Evolutionary conservation across 805 yeast genomes (phyloP).

Genomic region (Candida nitratophila): DNA sequence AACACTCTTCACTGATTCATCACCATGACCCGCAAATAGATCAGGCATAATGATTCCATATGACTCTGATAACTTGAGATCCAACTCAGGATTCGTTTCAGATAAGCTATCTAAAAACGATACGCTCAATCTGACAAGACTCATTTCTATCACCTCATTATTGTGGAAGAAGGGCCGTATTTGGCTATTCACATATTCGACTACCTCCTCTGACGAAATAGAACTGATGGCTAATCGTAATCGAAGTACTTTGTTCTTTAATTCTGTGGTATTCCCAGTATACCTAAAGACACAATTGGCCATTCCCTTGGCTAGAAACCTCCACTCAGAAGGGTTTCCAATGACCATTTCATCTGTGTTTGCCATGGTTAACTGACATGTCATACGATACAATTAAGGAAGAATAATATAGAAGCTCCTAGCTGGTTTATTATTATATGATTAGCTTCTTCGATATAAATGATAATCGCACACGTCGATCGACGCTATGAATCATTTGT

Average conservation of each 20-base stretch:
- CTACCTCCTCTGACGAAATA: slow-evolving; percentile 33
- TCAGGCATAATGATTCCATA: slow-evolving; percentile 23
- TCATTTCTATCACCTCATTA: slow-evolving; percentile 11
- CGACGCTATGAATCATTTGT: too few species aligned
- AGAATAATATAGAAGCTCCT: too few species aligned
- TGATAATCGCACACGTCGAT: too few species aligned
- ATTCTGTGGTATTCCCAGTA: slow-evolving; percentile 26
- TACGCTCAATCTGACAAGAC: slow-evolving; percentile 6
- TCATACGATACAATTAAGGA: too few species aligned
- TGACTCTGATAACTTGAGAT: slow-evolving; percentile 10
- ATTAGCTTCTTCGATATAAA: too few species aligned
- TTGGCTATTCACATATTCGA: slow-evolving; percentile 27
- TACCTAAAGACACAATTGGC: slow-evolving; percentile 43
- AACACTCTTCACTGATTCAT: slow-evolving; percentile 2
- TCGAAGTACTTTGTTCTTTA: slow-evolving; percentile 33
- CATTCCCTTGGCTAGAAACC: slow-evolving; percentile 36
- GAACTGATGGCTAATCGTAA: slow-evolving; percentile 25
- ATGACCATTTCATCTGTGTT: too few species aligned
- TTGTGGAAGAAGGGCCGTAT: slow-evolving; percentile 4
- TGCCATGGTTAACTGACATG: too few species aligned
- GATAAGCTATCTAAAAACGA: slow-evolving; percentile 1
- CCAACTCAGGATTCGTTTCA: neutral
- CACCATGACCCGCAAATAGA: slow-evolving; percentile 5
- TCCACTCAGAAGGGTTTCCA: slow-evolving; percentile 23
- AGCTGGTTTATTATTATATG: too few species aligned